These are phyloP conservation scores for Aspergillus glaucus DNA, from an alignment of 2,329 filamentous ascomycete species.

Conservation along the genomic window DNA sequence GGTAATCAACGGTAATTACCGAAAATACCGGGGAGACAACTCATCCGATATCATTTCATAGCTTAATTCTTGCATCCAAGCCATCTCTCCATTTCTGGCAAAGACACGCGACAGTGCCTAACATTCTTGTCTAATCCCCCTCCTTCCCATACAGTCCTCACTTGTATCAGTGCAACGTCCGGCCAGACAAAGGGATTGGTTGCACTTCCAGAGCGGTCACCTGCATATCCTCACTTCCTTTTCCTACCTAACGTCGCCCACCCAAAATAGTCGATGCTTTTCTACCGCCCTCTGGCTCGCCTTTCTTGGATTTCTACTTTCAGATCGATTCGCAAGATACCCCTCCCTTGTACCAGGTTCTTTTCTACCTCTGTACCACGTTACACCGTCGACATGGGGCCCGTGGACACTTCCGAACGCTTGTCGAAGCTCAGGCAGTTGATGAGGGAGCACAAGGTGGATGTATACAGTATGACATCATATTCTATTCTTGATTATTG, in stretches of 20 bases:
- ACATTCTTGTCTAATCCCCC: not conserved
- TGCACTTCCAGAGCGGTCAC: slow-evolving; percentile 10
- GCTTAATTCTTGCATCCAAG: not conserved
- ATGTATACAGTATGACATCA: slow-evolving; percentile 71
- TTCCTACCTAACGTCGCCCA: slow-evolving; percentile 6
- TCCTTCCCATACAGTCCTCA: not conserved
- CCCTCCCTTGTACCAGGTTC: slow-evolving; percentile 24
- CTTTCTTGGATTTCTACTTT: slow-evolving; percentile 24
- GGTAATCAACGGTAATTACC: not conserved
- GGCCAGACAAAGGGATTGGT: not conserved
- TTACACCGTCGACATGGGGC: slow-evolving; percentile 59
- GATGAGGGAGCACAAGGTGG: slow-evolving; percentile 81
- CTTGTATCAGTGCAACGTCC: slow-evolving; percentile 3
- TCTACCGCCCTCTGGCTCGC: slow-evolving; percentile 24
- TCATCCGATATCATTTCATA: slow-evolving; percentile 2
- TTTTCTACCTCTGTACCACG: slow-evolving; percentile 34
- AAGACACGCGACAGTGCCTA: too few relatives aligned
- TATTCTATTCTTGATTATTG: slow-evolving; percentile 6
- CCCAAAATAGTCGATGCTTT: slow-evolving; percentile 24
- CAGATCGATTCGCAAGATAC: slow-evolving; percentile 20
- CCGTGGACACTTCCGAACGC: slow-evolving; percentile 70
- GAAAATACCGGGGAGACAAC: too few relatives aligned
- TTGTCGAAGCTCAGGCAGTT: slow-evolving; percentile 70
- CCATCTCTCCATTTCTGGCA: too few relatives aligned
- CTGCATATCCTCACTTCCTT: slow-evolving; percentile 7